These are phyloP conservation scores for Vaccinium corymbosum DNA, from an alignment of 148 eudicot species.

Conservation along the genomic window DNA sequence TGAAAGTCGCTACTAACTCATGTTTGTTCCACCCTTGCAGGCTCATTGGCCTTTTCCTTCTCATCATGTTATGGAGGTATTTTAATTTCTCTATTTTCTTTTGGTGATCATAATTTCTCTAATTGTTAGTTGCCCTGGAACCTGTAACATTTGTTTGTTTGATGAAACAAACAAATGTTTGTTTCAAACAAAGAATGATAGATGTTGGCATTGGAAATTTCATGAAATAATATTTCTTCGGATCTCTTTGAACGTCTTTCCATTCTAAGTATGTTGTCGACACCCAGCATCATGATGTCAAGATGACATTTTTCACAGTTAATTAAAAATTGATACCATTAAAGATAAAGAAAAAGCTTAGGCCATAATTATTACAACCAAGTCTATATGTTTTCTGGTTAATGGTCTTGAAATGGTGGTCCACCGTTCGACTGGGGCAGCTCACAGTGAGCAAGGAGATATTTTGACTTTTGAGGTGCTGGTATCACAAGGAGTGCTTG, in stretches of 20 bases:
- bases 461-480: neutral
- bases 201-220: neutral
- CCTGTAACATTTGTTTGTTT: constrained; percentile 2
- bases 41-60: constrained; percentile 97
- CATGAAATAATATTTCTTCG: neutral
- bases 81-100: neutral
- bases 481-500: neutral
- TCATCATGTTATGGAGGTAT: constrained; percentile 85
- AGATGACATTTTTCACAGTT: neutral
- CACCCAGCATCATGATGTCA: neutral
- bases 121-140: neutral
- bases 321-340: neutral
- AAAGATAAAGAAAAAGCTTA: neutral
- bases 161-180: neutral
- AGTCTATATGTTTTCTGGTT: neutral
- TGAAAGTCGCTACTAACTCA: constrained; percentile 1
- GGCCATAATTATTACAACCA: neutral
- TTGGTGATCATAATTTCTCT: neutral
- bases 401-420: neutral
- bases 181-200: no score
- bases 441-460: neutral
- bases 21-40: constrained; percentile 40
- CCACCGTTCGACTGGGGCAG: neutral
- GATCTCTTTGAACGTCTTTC: neutral
- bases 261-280: neutral